phyloP scores from a whole-genome alignment of 371 early-diverging fungal genomes.

The Blastocladiella emersonii region DNA sequence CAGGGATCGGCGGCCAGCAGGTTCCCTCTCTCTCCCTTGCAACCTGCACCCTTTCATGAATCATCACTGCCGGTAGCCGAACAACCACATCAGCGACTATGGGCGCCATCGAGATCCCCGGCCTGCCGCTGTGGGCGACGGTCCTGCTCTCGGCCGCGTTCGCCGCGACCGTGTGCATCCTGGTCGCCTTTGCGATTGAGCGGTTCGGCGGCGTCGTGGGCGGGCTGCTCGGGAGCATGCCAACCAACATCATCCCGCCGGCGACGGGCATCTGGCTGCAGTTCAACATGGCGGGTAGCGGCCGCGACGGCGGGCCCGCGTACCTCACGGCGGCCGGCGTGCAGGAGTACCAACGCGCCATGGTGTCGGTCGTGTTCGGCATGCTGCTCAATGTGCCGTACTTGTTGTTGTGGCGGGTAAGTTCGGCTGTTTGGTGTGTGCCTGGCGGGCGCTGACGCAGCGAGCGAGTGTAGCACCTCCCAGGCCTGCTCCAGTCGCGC shows the following conservation, averaged over 20 bases:
- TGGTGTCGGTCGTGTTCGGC: not conserved
- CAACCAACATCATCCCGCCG: not conserved
- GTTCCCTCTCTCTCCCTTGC: too few relatives aligned
- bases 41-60: too few relatives aligned
- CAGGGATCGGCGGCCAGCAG: too few relatives aligned
- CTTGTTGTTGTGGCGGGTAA: not conserved
- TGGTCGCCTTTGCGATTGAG: conserved; percentile 2
- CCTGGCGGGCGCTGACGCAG: not conserved
- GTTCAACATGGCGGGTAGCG: not conserved
- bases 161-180: not conserved
- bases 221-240: not conserved
- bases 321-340: not conserved
- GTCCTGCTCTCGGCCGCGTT: not conserved
- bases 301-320: not conserved
- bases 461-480: not conserved
- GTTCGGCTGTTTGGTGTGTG: not conserved
- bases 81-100: too few relatives aligned
- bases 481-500: not conserved
- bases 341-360: not conserved
- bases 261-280: conserved; percentile 1
- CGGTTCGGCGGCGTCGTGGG: conserved; percentile 2
- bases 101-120: not conserved
- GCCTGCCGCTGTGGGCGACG: not conserved
- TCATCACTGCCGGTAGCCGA: too few relatives aligned
- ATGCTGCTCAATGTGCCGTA: not conserved